Evolutionary conservation across 1,139 yeast genomes (phyloP).

Genomic region (Magnusiomyces suaveolens): DNA sequence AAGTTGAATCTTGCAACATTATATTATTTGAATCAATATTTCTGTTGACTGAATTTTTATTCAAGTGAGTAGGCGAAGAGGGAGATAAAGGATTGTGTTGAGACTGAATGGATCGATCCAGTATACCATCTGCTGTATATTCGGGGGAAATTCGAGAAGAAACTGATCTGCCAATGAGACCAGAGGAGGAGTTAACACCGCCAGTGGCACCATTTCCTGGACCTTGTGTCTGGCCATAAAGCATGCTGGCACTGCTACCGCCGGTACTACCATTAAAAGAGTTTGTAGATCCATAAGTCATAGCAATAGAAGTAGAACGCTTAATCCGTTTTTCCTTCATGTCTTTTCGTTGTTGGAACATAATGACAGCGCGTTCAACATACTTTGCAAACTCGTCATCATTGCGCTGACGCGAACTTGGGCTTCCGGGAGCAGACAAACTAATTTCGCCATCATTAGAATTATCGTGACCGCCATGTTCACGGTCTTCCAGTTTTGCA

Average conservation of each 20-base stretch:
- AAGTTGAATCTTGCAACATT: neutral
- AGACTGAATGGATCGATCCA: neutral
- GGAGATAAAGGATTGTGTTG: neutral
- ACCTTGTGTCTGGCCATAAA: neutral
- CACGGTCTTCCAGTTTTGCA: neutral
- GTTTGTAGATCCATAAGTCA: neutral
- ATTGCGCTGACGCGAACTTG: neutral
- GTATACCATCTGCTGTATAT: neutral
- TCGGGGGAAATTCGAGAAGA: neutral
- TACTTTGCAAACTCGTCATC: slow-evolving; percentile 3
- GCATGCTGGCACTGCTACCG: neutral
- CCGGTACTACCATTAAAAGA: neutral
- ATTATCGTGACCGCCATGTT: neutral
- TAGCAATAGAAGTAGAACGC: slow-evolving; percentile 1
- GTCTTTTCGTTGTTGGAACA: slow-evolving; percentile 5
- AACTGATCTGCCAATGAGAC: neutral
- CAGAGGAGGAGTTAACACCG: neutral
- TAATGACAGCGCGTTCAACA: slow-evolving; percentile 2
- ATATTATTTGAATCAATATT: neutral
- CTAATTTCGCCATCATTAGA: neutral
- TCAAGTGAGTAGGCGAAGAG: neutral
- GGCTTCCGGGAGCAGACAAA: neutral
- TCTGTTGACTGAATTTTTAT: neutral
- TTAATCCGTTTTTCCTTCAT: slow-evolving; percentile 7
- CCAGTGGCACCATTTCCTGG: too few species aligned